A percentile compares a stretch with the other conserved stretches of the same genome.
These are phyloP conservation scores for Hygrophila difformis DNA, from an alignment of 257 asterid species.

Conservation along the genomic window DNA sequence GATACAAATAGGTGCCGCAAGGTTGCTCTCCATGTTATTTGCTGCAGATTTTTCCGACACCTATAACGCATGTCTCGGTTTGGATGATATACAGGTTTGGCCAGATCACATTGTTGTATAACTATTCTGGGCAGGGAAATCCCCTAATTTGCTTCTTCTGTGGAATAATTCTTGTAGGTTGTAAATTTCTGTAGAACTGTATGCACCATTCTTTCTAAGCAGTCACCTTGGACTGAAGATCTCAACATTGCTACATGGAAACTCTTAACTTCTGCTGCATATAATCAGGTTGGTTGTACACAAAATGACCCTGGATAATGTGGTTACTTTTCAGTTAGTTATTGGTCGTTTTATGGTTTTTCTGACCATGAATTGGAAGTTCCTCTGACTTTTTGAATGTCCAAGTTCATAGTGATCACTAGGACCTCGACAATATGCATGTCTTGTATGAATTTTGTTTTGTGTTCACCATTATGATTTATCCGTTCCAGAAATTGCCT, in stretches of 20 bases:
- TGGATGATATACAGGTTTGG: conserved; percentile 81
- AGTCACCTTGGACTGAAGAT: conserved; percentile 51
- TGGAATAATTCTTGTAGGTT: conserved; percentile 36
- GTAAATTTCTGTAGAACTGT: conserved; percentile 47
- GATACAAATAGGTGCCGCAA: conserved; percentile 68
- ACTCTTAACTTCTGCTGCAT: conserved; percentile 70
- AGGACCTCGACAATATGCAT: not conserved
- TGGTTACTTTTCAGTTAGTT: conserved; percentile 3
- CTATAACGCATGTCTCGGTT: conserved; percentile 51
- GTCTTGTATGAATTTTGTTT: not conserved
- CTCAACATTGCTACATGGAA: conserved; percentile 48
- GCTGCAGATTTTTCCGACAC: conserved; percentile 40
- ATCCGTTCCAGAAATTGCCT: not conserved
- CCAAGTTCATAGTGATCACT: too few relatives aligned
- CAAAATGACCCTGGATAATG: conserved; percentile 1
- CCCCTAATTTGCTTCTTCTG: conserved; percentile 20
- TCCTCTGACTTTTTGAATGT: too few relatives aligned
- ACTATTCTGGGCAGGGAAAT: conserved; percentile 9
- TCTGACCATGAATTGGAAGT: too few relatives aligned
- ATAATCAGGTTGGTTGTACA: conserved; percentile 43
- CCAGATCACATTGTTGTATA: conserved; percentile 8
- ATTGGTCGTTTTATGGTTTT: conserved; percentile 3
- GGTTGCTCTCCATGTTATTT: conserved; percentile 63
- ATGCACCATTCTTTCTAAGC: conserved; percentile 49
- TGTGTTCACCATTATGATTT: not conserved